Base-by-base conservation (phyloP, 148 eudicot species). In the Persicaria maculosa region DNA sequence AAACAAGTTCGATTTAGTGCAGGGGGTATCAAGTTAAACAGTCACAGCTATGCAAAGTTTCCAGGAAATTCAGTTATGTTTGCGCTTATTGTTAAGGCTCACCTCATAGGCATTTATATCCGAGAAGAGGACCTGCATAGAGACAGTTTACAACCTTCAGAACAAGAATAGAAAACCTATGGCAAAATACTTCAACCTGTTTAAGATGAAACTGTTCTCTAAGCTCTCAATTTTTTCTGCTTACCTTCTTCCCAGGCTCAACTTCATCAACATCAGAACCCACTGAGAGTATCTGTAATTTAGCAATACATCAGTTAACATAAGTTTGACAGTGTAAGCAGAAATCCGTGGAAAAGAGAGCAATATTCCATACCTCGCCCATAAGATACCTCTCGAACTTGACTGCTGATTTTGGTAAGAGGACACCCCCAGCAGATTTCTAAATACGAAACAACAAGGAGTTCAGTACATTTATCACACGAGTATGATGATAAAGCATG, bases 381-480 rank as follows among this genome's bases (percentile, higher is more conserved):
- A 92, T 79, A 36, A 95, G 94, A 78, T 95, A 92, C 50, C 96
- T 88, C 85, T 95, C 99, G 59, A 92, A 92, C 78, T 95, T 95
- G 48, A 95, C 97, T 15, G 96, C 97, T 50, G 97, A 89, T 83
- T 92, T 95, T 3, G 97, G 97, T 80, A 92, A 86, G 77, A 95
- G 85, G 73, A 95, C 92, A 78, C 96, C 99, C 15, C 99, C 99
- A 40, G 96, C 96, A 54, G 99, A 95, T 95, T 92, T 95, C 97
- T 95, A 84, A 50, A 73, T 0, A 40, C 11, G 19, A 47, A 71
- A 57, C 44, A 62, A 36, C n/a, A 62, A 1, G 36, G 19, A 65
- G 4, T 46, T 40, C 70, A 65, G 0, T 15, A 40, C 14, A 17
- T 15, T 40, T 15, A 40, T 9, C 19, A 1, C 46, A 65, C 7